Base-by-base conservation (phyloP, 345 rosid genomes). In the Crucihimalaya himalaica region DNA sequence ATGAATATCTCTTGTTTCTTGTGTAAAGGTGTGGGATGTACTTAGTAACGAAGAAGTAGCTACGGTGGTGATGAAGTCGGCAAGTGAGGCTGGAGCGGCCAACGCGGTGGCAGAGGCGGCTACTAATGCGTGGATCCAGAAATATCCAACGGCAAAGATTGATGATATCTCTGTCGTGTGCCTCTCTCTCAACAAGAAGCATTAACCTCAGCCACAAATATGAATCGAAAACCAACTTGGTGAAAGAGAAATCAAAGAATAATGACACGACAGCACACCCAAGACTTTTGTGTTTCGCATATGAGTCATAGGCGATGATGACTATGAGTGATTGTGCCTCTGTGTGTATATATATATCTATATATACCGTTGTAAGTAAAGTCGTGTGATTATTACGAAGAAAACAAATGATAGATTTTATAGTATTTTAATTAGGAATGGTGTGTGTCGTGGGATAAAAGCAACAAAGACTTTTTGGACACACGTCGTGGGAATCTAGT, bases 131-230 rank as follows among this genome's bases (percentile, higher is more conserved):
- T 90, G 97, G 98, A 83, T 77, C 57, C 81, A 70, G 69, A 90
- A 83, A 77, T 90, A 77, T 79, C 88, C 92, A 14, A 66, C 76
- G 12, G 74, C 83, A 1, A 93, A 80, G 64, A 72, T 93, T 11
- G 96, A 93, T 50, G 98, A 90, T 43, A 81, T 87, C 74, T 86
- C 96, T 2, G 90, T 50, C 18, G 83, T 82, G 27, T 90, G 97
- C 72, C 89, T 88, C 57, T 81, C 81, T 79, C 47, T 93, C 55
- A 84, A 74, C 32, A 73, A 81, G 56, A 45, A 11, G 7, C 40
- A 15, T 9, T 2, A 2, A 11, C 52, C 66, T 18, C 31, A 70
- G 71, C 72, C 48, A 23, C 47, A 25, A 28, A 46, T 55, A 63
- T 70, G 65, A 64, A 34, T 46, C 1, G n/a, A 10, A 64, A 50